Conservation (phyloP, 345 rosid species). For the Passiflora organensis region DNA sequence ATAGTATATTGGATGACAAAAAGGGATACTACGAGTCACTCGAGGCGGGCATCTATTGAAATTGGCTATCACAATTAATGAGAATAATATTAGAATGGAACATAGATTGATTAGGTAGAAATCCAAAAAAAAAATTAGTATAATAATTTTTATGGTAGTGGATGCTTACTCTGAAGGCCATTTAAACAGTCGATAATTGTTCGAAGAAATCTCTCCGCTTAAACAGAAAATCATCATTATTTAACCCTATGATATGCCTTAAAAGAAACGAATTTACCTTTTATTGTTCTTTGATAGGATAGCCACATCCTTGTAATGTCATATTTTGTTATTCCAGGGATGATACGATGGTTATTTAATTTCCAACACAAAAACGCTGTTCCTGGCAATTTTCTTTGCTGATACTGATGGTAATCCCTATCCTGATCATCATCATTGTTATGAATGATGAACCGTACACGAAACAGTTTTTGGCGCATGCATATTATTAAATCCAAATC, state of each 20-base stretch:
- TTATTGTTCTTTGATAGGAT: not conserved
- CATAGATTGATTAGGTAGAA: no score
- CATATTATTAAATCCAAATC: not conserved
- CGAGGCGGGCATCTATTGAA: no score
- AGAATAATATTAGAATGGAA: not conserved
- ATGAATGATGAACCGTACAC: constrained; percentile 6
- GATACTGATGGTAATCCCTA: not conserved
- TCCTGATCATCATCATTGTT: constrained; percentile 4
- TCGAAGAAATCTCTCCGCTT: not conserved
- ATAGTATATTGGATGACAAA: no score
- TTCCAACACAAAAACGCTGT: not conserved
- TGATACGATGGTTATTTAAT: not conserved
- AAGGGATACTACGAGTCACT: no score
- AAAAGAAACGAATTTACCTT: no score
- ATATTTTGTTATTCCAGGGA: no score
- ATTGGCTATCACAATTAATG: no score
- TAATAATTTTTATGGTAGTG: not conserved
- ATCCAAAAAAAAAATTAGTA: not conserved
- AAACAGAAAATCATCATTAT: not conserved
- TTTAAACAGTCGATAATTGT: no score
- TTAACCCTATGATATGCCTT: no score
- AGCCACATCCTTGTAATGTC: no score
- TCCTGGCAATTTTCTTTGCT: not conserved
- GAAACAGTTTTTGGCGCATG: constrained; percentile 1
- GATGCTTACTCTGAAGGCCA: not conserved